Evolutionary conservation across 164 flowering plant species (phyloP).

Genomic region (Echeveria elegans): DNA sequence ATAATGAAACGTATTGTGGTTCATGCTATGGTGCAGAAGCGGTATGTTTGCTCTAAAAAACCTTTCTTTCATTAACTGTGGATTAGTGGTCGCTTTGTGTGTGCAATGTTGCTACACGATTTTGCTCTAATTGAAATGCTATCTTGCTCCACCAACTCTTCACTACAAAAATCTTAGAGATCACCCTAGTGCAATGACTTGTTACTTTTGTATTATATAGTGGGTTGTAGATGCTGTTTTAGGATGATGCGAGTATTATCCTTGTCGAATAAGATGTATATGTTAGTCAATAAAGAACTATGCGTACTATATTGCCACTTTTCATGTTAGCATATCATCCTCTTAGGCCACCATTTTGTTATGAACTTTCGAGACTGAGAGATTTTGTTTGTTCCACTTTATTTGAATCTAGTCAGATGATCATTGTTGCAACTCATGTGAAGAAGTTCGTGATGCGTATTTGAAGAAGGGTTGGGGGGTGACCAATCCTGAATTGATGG

Average conservation of each 20-base stretch:
- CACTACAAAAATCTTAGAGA: too few relatives aligned
- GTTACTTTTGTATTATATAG: not conserved
- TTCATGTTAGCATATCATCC: not conserved
- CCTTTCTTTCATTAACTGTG: not conserved
- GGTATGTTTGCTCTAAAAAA: slow-evolving; percentile 23
- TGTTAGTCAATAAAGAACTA: not conserved
- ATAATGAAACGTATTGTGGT: slow-evolving; percentile 70
- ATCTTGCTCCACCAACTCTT: too few relatives aligned
- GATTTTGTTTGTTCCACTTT: not conserved
- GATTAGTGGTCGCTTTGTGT: not conserved
- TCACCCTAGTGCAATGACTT: not conserved
- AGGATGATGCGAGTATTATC: not conserved
- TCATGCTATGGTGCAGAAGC: slow-evolving; percentile 77
- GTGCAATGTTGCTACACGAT: not conserved
- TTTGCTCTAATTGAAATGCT: not conserved
- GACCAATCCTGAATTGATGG: slow-evolving; percentile 59
- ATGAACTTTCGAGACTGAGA: not conserved
- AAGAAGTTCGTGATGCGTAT: slow-evolving; percentile 77
- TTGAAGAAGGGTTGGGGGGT: slow-evolving; percentile 66
- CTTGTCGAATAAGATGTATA: not conserved
- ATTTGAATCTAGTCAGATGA: slow-evolving; percentile 43
- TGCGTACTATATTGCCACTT: not conserved
- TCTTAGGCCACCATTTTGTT: not conserved
- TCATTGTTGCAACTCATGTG: slow-evolving; percentile 73
- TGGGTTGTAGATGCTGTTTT: not conserved